Conservation (phyloP, 2,329 filamentous ascomycete genomes). For the Periconia sp. region DNA sequence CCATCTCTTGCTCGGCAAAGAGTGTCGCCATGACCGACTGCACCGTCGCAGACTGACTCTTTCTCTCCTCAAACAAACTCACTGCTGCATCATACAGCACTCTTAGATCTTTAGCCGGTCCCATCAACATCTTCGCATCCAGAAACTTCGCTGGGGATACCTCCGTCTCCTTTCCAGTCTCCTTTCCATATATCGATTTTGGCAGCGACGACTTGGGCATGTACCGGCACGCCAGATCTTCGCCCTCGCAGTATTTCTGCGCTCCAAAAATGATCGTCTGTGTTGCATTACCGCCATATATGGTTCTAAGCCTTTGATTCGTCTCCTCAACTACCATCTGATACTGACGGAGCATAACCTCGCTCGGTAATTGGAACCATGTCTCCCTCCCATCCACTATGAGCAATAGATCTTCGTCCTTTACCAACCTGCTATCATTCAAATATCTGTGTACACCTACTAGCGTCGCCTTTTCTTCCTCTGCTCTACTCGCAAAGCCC, state of each 20-base stretch:
- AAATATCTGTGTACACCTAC: constrained; percentile 57
- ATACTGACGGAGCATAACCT: constrained; percentile 68
- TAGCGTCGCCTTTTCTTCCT: constrained; percentile 54
- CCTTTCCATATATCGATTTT: constrained; percentile 54
- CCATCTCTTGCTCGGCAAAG: constrained; percentile 61
- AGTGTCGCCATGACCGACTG: constrained; percentile 58
- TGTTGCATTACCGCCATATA: constrained; percentile 56
- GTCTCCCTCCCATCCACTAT: constrained; percentile 69
- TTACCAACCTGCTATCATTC: constrained; percentile 53
- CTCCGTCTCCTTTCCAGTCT: constrained; percentile 44
- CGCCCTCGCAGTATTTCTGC: constrained; percentile 59
- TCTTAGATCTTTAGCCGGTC: constrained; percentile 56
- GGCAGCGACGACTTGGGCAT: constrained; percentile 60
- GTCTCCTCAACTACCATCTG: constrained; percentile 60
- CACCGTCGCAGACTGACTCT: constrained; percentile 41
- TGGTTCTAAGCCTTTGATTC: constrained; percentile 58
- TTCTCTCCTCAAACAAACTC: constrained; percentile 40
- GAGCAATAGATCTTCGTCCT: constrained; percentile 66
- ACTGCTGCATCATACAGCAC: constrained; percentile 53
- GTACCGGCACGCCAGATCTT: constrained; percentile 59
- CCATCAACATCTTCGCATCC: constrained; percentile 57
- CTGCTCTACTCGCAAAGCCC: constrained; percentile 16
- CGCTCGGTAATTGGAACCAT: constrained; percentile 69
- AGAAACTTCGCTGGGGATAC: constrained; percentile 50
- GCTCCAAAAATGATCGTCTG: constrained; percentile 64